These are phyloP conservation scores for Monascus ruber DNA, from an alignment of 2,329 filamentous ascomycete genomes.

Conservation along the genomic window DNA sequence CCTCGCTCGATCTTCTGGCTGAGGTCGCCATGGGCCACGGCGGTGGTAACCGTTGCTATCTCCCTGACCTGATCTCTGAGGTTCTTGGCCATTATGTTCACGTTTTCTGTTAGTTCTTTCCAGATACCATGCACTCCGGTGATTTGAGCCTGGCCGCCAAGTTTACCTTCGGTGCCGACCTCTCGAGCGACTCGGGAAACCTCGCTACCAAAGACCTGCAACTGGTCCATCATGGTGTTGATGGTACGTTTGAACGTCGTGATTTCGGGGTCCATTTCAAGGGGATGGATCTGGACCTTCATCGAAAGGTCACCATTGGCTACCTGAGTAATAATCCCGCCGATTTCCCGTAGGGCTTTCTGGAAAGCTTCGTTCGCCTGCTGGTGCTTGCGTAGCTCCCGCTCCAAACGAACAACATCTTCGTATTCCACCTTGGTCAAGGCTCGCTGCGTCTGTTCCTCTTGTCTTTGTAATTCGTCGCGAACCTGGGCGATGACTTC, in stretches of 20 bases:
- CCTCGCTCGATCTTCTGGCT: slow-evolving; percentile 76
- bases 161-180: slow-evolving; percentile 88
- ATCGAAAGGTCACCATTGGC: slow-evolving; percentile 92
- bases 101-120: slow-evolving; percentile 90
- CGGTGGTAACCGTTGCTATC: slow-evolving; percentile 73
- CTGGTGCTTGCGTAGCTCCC: slow-evolving; percentile 91
- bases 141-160: slow-evolving; percentile 88
- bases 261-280: slow-evolving; percentile 97
- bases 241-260: slow-evolving; percentile 96
- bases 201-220: slow-evolving; percentile 92
- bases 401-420: slow-evolving; percentile 78
- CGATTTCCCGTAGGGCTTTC: slow-evolving; percentile 90
- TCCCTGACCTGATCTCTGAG: slow-evolving; percentile 75
- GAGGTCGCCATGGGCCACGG: slow-evolving; percentile 70
- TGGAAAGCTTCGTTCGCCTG: slow-evolving; percentile 98
- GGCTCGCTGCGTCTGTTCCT: slow-evolving; percentile 70
- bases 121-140: slow-evolving; percentile 92
- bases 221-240: slow-evolving; percentile 98
- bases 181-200: slow-evolving; percentile 90
- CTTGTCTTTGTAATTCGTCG: slow-evolving; percentile 73
- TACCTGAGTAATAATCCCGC: slow-evolving; percentile 92
- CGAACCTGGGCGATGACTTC: slow-evolving; percentile 78
- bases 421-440: slow-evolving; percentile 74
- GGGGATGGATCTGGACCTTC: slow-evolving; percentile 88
- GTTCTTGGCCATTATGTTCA: slow-evolving; percentile 76